Base-by-base conservation (phyloP, 1,139 yeast species). In the Eremothecium coryli region DNA sequence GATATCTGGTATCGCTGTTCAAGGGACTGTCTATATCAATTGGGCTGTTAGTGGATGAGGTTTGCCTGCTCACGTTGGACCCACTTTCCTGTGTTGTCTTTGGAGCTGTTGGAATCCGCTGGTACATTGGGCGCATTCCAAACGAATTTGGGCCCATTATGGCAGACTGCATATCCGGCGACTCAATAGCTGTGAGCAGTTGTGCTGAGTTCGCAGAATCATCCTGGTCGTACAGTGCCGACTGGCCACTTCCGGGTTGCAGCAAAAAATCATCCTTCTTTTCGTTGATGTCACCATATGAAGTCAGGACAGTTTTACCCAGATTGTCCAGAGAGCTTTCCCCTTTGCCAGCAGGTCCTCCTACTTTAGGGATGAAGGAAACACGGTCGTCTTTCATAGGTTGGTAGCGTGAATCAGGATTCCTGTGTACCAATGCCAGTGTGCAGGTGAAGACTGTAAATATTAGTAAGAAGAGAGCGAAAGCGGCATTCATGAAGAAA, bases 331-430 rank as follows among this genome's bases (percentile, higher is more conserved):
- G 69, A 46, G 78, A 85, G 43, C 71, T 76, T 35, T 66, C 70
- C 16, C 59, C 61, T 22, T 69, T 68, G 29, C 60, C 61, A 32
- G 50, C 46, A n/a, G n/a, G n/a, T 12, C 49, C 48, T 41, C 36
- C 60, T 49, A 43, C 54, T 46, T 69, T 66, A 45, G 78, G 75
- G 44, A 77, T 80, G 60, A 90, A 90, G 15, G 95, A 82, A 37
- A 84, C 93, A 59, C 98, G 76, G 55, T 90, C 98, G 58, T 90
- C 98, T 50, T 82, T 81, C 85, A 90, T 84, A 47, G 96, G 96
- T 66, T 86, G 93, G 64, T 90, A 90, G 49, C 95, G 72, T 11
- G 93, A 77, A 61, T 90, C 98, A 38, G 98, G 98, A 58, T 90
- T 86, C 66, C 81, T 85, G 59, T 84, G 80, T 23, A 88, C 52